A percentile compares a stretch with the other conserved stretches of the same genome.
Evolutionary conservation across 106 monocot genomes (phyloP).

Genomic region (Platanthera zijinensis): DNA sequence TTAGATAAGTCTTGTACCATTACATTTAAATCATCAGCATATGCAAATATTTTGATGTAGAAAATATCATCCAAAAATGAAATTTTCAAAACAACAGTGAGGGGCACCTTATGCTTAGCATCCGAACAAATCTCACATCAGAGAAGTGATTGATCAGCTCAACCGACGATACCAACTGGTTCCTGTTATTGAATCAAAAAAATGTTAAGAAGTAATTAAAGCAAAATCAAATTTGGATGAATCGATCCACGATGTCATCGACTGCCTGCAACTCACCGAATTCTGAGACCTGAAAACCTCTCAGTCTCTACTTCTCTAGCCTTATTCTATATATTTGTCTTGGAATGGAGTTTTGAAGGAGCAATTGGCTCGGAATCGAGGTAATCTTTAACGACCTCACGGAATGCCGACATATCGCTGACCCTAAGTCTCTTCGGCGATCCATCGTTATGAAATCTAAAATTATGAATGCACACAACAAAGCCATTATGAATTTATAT

Average conservation of each 20-base stretch:
- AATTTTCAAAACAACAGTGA: no score
- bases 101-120: slow-evolving; percentile 54
- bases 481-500: no score
- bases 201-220: neutral
- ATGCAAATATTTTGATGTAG: no score
- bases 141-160: slow-evolving; percentile 66
- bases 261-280: slow-evolving; percentile 29
- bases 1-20: no score
- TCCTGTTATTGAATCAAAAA: slow-evolving; percentile 23
- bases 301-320: slow-evolving; percentile 41
- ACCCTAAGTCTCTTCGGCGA: no score
- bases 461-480: no score
- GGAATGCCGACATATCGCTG: no score
- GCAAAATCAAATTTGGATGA: no score
- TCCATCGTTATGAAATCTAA: no score
- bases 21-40: no score
- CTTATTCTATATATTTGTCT: slow-evolving; percentile 14
- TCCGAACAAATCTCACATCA: slow-evolving; percentile 71
- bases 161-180: slow-evolving; percentile 27
- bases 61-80: no score
- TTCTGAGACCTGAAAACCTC: slow-evolving; percentile 80
- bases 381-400: no score
- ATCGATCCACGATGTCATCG: neutral
- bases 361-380: slow-evolving; percentile 16
- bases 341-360: neutral